Conservation (phyloP, 2,329 filamentous ascomycete species). For the Ophiosphaerella herpotricha region DNA sequence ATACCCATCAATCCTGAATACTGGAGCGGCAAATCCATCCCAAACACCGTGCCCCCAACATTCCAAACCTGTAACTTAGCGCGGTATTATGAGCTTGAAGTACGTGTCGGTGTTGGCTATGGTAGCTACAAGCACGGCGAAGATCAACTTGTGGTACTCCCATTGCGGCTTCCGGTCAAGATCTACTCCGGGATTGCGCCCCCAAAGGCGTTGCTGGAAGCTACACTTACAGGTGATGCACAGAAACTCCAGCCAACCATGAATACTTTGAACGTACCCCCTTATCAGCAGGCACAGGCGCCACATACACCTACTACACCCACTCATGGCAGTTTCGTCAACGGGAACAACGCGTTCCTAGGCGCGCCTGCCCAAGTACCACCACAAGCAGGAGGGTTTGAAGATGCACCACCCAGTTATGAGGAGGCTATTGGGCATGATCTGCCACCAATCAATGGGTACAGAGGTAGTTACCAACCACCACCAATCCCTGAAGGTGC, state of each 20-base stretch:
- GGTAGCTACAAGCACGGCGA: slow-evolving; percentile 61
- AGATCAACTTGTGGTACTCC: slow-evolving; percentile 77
- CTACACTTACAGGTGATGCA: slow-evolving; percentile 52
- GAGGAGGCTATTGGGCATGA: slow-evolving; percentile 87
- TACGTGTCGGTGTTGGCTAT: slow-evolving; percentile 78
- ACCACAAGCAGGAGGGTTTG: slow-evolving; percentile 45
- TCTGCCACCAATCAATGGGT: slow-evolving; percentile 72
- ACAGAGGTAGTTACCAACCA: slow-evolving; percentile 67
- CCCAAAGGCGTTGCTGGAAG: slow-evolving; percentile 73
- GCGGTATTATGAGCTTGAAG: slow-evolving; percentile 80
- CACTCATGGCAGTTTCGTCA: slow-evolving; percentile 26
- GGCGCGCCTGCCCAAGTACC: slow-evolving; percentile 24
- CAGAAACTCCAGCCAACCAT: slow-evolving; percentile 12
- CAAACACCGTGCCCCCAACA: slow-evolving; percentile 83
- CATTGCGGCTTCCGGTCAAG: slow-evolving; percentile 76
- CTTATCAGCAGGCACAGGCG: slow-evolving; percentile 16
- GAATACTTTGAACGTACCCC: slow-evolving; percentile 16
- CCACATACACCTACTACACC: slow-evolving; percentile 33
- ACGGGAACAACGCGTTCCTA: slow-evolving; percentile 20
- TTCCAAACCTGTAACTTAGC: slow-evolving; percentile 89
- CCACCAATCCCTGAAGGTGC: slow-evolving; percentile 47
- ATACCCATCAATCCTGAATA: slow-evolving; percentile 69
- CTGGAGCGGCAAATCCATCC: slow-evolving; percentile 75
- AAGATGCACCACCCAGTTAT: slow-evolving; percentile 91
- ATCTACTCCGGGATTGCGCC: slow-evolving; percentile 89